Conservation (phyloP, 108 stramenopile species). For the Nitzschia inconspicua region DNA sequence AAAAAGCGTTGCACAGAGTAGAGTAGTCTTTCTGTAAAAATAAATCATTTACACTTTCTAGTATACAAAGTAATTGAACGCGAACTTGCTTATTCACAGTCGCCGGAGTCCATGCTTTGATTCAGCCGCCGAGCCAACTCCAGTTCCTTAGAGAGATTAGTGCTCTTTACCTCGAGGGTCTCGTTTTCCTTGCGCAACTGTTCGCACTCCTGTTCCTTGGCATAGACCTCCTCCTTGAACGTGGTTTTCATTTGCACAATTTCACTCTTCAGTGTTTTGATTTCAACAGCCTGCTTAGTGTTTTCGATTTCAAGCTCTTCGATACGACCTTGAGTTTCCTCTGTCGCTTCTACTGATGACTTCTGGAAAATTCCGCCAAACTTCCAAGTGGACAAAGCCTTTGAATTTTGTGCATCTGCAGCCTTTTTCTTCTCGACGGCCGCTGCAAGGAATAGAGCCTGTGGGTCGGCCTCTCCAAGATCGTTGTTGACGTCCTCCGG, state of each 20-base stretch:
- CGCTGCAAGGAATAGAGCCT: constrained; percentile 29
- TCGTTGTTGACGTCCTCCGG: no score
- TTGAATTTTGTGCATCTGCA: not conserved
- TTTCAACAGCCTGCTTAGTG: constrained; percentile 35
- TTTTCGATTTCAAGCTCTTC: constrained; percentile 30
- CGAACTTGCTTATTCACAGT: no score
- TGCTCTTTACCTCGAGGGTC: constrained; percentile 43
- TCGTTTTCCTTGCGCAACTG: constrained; percentile 45
- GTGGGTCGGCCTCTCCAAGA: constrained; percentile 12
- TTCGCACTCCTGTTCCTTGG: constrained; percentile 42
- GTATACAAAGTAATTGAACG: no score
- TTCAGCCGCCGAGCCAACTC: constrained; percentile 33
- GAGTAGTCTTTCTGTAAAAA: no score
- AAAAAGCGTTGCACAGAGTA: no score
- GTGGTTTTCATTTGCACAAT: constrained; percentile 47
- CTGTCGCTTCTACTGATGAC: not conserved
- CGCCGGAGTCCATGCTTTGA: no score
- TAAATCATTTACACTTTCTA: no score
- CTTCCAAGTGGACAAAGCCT: constrained; percentile 11
- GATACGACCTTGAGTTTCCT: constrained; percentile 7
- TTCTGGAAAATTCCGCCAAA: constrained; percentile 7
- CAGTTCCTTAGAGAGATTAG: constrained; percentile 49
- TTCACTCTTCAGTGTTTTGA: constrained; percentile 41
- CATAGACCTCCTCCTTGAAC: constrained; percentile 53
- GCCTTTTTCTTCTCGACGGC: constrained; percentile 25